Evolutionary conservation across 192 early-diverging fungal genomes (phyloP).

Genomic region (Paraglomus occultum): DNA sequence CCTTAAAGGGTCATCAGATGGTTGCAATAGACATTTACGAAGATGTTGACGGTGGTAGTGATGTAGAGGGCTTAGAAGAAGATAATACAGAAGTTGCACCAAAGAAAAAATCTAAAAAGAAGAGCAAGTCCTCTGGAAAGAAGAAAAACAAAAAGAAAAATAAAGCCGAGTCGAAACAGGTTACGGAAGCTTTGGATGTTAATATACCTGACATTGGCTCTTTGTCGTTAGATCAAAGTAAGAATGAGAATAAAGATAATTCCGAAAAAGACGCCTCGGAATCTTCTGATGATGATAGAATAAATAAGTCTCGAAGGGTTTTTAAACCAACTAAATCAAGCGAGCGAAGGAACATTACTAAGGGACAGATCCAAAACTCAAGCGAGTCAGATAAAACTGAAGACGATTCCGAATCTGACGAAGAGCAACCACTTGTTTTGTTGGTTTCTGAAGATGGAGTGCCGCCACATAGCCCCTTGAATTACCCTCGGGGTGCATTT

Average conservation of each 20-base stretch:
- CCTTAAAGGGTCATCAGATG: neutral
- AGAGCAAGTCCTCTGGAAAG: too few species aligned
- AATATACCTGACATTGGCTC: too few species aligned
- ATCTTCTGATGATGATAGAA: neutral
- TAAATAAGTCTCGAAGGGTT: conserved; percentile 16
- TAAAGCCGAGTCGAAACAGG: too few species aligned
- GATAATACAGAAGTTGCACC: too few species aligned
- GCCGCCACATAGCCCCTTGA: neutral
- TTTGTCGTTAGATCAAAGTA: neutral
- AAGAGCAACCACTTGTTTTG: conserved; percentile 12
- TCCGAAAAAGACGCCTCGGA: neutral
- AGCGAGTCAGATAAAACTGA: conserved; percentile 19
- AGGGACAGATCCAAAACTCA: conserved; percentile 2
- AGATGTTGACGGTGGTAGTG: too few species aligned
- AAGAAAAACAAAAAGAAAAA: too few species aligned
- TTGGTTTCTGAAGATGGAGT: neutral
- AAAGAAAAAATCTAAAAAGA: too few species aligned
- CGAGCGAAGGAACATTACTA: neutral
- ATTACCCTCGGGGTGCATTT: neutral
- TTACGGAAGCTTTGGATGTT: too few species aligned
- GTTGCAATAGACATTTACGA: too few species aligned
- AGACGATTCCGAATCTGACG: neutral
- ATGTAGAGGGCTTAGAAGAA: too few species aligned
- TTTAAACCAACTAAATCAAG: conserved; percentile 29
- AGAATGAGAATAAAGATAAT: neutral